Conservation (phyloP, 129 eudicot species). For the Smallanthus sonchifolius region DNA sequence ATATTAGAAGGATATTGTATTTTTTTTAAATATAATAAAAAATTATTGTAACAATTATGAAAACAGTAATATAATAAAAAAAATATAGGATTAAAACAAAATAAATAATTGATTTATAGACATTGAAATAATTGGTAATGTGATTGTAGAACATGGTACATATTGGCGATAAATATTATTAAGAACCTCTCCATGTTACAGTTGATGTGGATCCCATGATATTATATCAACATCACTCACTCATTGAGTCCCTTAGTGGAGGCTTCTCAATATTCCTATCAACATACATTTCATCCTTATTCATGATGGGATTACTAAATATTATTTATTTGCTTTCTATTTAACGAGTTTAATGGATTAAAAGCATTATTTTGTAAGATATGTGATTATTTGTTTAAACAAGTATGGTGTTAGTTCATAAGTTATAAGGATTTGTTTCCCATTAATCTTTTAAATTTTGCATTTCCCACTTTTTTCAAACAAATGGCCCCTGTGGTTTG, state of each 20-base stretch:
- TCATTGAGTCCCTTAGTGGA: slow-evolving; percentile 18
- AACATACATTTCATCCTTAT: background rate
- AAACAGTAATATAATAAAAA: background rate
- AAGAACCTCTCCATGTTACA: slow-evolving; percentile 29
- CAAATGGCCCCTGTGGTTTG: too few species aligned
- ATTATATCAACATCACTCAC: background rate
- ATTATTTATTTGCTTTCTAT: background rate
- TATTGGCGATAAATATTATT: slow-evolving; percentile 9
- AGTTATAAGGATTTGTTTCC: too few species aligned
- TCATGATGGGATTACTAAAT: background rate
- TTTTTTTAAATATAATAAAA: background rate
- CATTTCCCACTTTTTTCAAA: too few species aligned
- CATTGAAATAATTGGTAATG: slow-evolving; percentile 4
- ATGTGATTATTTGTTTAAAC: background rate
- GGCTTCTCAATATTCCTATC: slow-evolving; percentile 15
- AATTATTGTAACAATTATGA: background rate
- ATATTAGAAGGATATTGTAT: background rate
- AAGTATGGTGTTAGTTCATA: too few species aligned
- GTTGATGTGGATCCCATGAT: slow-evolving; percentile 29
- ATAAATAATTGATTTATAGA: background rate
- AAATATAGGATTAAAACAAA: background rate
- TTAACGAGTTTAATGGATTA: background rate
- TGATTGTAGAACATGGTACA: slow-evolving; percentile 28
- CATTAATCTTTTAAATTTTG: too few species aligned
- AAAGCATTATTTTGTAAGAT: background rate